phyloP scores from a whole-genome alignment of 2,329 filamentous ascomycete species.

The Parafenestella ontariensis region DNA sequence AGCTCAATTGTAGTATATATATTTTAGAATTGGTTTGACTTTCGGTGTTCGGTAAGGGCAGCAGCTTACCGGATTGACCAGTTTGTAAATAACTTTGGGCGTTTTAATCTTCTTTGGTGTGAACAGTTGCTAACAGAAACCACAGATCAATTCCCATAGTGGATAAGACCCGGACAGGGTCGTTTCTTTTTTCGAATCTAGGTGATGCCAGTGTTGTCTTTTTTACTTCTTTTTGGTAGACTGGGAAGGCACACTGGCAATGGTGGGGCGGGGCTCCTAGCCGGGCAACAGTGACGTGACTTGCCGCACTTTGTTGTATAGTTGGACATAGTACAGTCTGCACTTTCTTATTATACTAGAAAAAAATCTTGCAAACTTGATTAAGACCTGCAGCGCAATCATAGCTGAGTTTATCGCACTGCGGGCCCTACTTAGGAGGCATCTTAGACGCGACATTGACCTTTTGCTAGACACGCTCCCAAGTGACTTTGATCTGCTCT shows the following conservation, averaged over 20 bases:
- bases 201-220: background rate
- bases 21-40: background rate
- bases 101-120: background rate
- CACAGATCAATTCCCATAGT: background rate
- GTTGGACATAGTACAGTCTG: no score
- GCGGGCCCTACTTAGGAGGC: no score
- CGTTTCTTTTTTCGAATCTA: constrained; percentile 1
- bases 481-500: no score
- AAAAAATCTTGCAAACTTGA: no score
- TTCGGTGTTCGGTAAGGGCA: background rate
- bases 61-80: background rate
- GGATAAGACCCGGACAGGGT: background rate
- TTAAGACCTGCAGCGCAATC: no score
- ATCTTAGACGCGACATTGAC: no score
- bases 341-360: no score
- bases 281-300: background rate
- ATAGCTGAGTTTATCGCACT: no score
- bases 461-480: no score
- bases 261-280: no score
- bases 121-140: background rate
- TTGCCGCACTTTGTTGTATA: background rate
- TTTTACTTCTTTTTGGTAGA: background rate
- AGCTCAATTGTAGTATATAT: background rate
- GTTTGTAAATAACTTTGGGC: background rate
- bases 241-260: no score